Evolutionary conservation across 192 early-diverging fungal species (phyloP), one percentile per base, ranked within the genome.

Genomic region (Coemansia sp.): DNA sequence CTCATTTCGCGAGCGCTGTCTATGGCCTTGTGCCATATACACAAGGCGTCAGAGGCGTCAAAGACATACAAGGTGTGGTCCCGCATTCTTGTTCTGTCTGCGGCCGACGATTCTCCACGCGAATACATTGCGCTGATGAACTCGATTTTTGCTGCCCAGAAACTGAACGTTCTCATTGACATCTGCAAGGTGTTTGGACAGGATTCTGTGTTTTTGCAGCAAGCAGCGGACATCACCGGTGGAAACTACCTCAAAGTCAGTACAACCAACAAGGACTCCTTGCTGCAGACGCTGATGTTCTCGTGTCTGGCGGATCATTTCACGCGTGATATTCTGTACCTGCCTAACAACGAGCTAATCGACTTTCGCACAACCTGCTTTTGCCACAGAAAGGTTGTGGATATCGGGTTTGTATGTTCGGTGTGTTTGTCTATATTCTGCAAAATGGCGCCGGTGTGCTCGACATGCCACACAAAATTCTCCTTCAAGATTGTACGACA

Each of bases 41-140:
- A 79, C 61, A 76, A 71, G 13, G 56, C 62, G 4, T 60, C 46
- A 8, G 60, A 67, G 5, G 57, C 57, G 5, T 61, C 65, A 32
- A 56, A 68, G 39, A 17, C 63, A 4, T 54, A n/a, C 56, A 76
- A 72, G 13, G 37, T 76, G 14, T 82, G 89, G 68, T 86, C 95
- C 20, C 86, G 96, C 32, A 92, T 99, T 48, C 76, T 98, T 5
- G 83, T 94, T 0, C 50, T 98, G 5, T 95, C 95, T 0, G 92
- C 92, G 9, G 95, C 94, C 0, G 89, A 89, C 2, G 98, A 99
- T 69, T 82, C 88, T 1, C 86, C 98, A 7, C 81, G 84, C 45
- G 93, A 98, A 69, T 98, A 99, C 66, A 95, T 99, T 56, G 85
- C 94, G 4, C 88, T 96, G 40, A 99, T 99, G 98, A 99, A 99